Conservation (phyloP, 1,139 yeast genomes). For the Geotrichum bryndzae region DNA sequence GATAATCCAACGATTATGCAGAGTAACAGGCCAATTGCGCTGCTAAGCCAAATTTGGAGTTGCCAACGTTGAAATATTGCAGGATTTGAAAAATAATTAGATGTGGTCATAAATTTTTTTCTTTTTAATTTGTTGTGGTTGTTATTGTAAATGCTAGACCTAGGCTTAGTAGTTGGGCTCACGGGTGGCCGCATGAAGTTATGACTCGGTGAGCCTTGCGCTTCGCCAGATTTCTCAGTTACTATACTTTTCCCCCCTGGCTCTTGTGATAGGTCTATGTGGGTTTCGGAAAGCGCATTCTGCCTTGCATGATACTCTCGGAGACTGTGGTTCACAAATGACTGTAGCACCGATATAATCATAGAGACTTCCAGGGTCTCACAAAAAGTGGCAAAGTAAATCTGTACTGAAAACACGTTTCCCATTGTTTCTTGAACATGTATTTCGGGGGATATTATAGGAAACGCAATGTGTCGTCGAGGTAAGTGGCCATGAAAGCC, state of each 20-base stretch:
- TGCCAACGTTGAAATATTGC: too few species aligned
- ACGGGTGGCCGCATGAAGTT: too few species aligned
- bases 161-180: too few species aligned
- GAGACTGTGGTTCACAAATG: conserved; percentile 82
- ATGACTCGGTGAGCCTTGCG: too few species aligned
- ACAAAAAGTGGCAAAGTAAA: conserved; percentile 81
- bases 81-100: neutral
- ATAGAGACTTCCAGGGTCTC: conserved; percentile 87
- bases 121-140: too few species aligned
- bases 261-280: too few species aligned
- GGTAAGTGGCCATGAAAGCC: too few species aligned
- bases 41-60: conserved; percentile 80
- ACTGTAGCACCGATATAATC: conserved; percentile 80
- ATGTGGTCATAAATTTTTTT: neutral
- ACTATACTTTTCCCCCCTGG: too few species aligned
- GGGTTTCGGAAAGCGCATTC: neutral
- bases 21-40: conserved; percentile 58
- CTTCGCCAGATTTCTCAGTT: too few species aligned
- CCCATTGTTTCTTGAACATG: conserved; percentile 26
- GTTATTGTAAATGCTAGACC: too few species aligned
- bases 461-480: too few species aligned
- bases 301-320: conserved; percentile 33
- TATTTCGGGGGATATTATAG: too few species aligned
- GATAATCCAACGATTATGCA: conserved; percentile 72
- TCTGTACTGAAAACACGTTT: conserved; percentile 39